Evolutionary conservation across 257 asterid species (phyloP).

Genomic region (Fraxinus quadrangulata): DNA sequence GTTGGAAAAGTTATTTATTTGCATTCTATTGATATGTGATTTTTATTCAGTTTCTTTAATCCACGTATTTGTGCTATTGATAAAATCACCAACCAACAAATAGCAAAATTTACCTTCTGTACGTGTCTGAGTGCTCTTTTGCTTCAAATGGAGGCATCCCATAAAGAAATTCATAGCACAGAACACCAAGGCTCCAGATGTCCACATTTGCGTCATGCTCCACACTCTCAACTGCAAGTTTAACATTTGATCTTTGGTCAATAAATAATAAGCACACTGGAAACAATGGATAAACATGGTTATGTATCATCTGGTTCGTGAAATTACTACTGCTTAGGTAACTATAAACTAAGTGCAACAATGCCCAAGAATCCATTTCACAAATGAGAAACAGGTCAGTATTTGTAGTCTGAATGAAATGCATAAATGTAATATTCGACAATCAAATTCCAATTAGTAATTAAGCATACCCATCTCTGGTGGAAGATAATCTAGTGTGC

Average conservation of each 20-base stretch:
- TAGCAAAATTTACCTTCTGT: constrained; percentile 59
- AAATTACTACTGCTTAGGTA: neutral
- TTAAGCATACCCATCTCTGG: constrained; percentile 93
- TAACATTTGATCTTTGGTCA: neutral
- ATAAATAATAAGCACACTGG: neutral
- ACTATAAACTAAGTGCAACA: neutral
- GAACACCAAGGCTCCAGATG: constrained; percentile 95
- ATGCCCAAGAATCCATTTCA: neutral
- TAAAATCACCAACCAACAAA: neutral
- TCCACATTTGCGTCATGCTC: constrained; percentile 98
- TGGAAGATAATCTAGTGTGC: constrained; percentile 96
- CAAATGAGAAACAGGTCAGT: neutral
- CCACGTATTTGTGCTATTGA: neutral
- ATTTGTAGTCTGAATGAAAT: neutral
- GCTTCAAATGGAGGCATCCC: constrained; percentile 98
- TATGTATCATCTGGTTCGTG: neutral
- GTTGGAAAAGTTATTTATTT: too few relatives aligned
- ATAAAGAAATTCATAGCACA: constrained; percentile 94
- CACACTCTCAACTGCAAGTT: constrained; percentile 77
- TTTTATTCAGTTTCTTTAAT: neutral
- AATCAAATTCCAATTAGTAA: constrained; percentile 7
- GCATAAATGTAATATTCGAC: neutral
- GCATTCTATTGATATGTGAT: too few relatives aligned
- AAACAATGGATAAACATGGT: neutral
- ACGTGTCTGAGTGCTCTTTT: constrained; percentile 89